Percentiles rank a stretch among this genome's conserved stretches.
These are phyloP conservation scores for Sporothrix schenckii DNA, from an alignment of 2,329 filamentous ascomycete species.

Conservation along the genomic window DNA sequence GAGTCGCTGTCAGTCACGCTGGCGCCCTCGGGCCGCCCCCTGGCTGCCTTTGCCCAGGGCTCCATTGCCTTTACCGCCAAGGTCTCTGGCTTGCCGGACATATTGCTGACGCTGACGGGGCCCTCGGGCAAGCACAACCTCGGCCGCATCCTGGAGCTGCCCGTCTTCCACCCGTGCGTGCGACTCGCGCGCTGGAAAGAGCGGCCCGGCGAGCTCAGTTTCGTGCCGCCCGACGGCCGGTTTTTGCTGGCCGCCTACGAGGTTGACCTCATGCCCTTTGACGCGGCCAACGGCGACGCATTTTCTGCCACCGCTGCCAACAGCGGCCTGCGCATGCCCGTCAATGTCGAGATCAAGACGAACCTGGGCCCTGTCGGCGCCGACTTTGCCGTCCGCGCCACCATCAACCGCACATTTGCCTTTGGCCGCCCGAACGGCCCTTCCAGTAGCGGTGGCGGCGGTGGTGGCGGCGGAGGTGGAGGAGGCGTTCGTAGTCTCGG, in stretches of 20 bases:
- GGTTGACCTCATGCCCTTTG: constrained; percentile 76
- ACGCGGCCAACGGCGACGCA: constrained; percentile 53
- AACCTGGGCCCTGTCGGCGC: constrained; percentile 72
- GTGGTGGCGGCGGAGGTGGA: constrained; percentile 23
- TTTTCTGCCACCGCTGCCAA: constrained; percentile 43
- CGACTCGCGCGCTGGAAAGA: constrained; percentile 88
- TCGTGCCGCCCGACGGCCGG: constrained; percentile 90
- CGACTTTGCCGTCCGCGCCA: constrained; percentile 86
- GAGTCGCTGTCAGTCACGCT: constrained; percentile 87
- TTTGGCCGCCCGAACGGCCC: constrained; percentile 28
- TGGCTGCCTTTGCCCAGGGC: constrained; percentile 85
- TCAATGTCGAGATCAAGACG: constrained; percentile 79
- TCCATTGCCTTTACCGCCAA: constrained; percentile 95
- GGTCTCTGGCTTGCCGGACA: constrained; percentile 89
- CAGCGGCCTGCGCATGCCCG: constrained; percentile 71
- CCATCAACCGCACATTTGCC: constrained; percentile 67
- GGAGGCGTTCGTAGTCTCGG: constrained; percentile 43
- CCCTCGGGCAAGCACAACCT: constrained; percentile 80
- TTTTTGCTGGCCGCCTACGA: constrained; percentile 95
- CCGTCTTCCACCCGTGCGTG: constrained; percentile 96
- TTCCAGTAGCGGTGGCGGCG: neutral
- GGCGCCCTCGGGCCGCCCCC: constrained; percentile 83
- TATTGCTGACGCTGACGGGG: constrained; percentile 77
- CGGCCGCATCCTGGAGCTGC: constrained; percentile 74
- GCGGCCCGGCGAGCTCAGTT: constrained; percentile 86